A percentile compares a stretch with the other conserved stretches of the same genome.
Conservation (phyloP, 1,139 yeast species). For the Pneumocystis sp. region DNA sequence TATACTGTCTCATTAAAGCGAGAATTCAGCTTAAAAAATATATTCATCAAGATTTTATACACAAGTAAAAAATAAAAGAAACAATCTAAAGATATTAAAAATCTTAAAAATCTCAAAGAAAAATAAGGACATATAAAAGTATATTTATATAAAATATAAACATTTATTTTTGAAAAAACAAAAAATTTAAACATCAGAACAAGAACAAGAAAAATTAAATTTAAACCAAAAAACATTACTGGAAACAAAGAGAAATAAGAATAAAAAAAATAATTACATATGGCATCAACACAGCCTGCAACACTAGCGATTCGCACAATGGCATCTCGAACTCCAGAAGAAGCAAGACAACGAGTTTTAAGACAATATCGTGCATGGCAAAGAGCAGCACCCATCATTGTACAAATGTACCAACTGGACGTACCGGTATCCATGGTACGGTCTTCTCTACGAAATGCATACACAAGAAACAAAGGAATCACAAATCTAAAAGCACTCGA, state of each 20-base stretch:
- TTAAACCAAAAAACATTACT: neutral
- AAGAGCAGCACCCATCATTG: constrained; percentile 29
- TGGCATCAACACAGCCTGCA: constrained; percentile 32
- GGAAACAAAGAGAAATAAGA: neutral
- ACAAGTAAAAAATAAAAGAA: too few relatives aligned
- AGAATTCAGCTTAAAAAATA: too few relatives aligned
- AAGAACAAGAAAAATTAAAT: neutral
- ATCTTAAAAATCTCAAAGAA: too few relatives aligned
- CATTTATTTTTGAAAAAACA: too few relatives aligned
- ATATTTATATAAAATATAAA: too few relatives aligned
- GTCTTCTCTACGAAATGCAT: constrained; percentile 78
- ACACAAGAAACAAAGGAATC: constrained; percentile 70
- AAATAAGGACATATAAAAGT: too few relatives aligned
- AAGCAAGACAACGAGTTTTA: constrained; percentile 50
- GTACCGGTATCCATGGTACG: constrained; percentile 70
- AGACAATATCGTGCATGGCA: constrained; percentile 59
- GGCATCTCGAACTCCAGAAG: constrained; percentile 46
- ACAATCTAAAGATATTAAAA: too few relatives aligned
- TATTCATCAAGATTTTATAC: too few relatives aligned
- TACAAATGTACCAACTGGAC: constrained; percentile 52
- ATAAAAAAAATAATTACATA: neutral
- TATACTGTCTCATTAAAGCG: too few relatives aligned
- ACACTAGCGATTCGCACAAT: constrained; percentile 75
- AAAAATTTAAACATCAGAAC: too few relatives aligned
- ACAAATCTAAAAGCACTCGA: constrained; percentile 50